phyloP scores from a whole-genome alignment of 768 basidiomycete species.

The Mrakia frigida region DNA sequence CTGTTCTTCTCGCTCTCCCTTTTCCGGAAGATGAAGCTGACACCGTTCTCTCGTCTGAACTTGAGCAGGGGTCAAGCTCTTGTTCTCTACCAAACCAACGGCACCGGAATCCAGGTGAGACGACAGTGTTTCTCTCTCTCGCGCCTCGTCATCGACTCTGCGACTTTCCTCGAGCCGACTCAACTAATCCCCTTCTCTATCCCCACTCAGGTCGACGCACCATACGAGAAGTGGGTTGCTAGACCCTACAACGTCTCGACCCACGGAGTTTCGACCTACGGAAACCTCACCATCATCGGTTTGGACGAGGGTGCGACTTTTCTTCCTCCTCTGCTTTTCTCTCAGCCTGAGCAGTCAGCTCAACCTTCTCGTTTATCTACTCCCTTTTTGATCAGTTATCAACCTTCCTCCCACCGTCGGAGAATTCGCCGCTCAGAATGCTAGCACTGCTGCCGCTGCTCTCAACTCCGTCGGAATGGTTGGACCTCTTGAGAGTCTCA shows the following conservation, averaged over 20 bases:
- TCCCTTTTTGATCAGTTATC: background rate
- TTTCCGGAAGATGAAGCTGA: background rate
- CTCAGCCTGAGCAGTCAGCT: too few relatives aligned
- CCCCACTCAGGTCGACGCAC: background rate
- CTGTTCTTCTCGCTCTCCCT: too few relatives aligned
- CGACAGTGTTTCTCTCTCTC: too few relatives aligned
- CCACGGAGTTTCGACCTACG: background rate
- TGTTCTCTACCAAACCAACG: conserved; percentile 3
- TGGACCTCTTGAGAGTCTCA: background rate
- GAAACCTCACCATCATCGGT: background rate
- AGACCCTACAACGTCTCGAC: background rate
- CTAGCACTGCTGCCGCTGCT: background rate
- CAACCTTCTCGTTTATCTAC: too few relatives aligned
- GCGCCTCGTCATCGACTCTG: too few relatives aligned
- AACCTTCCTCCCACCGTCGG: conserved; percentile 14
- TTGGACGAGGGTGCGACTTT: background rate
- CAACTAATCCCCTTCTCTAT: too few relatives aligned
- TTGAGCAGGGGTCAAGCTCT: background rate
- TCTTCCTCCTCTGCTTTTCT: background rate
- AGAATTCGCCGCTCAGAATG: background rate
- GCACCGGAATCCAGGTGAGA: background rate
- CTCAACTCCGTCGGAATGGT: background rate
- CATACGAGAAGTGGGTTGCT: background rate
- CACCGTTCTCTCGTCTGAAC: too few relatives aligned
- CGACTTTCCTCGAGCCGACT: too few relatives aligned